Base-by-base conservation (phyloP, 805 yeast genomes). In the Candida boleticola region DNA sequence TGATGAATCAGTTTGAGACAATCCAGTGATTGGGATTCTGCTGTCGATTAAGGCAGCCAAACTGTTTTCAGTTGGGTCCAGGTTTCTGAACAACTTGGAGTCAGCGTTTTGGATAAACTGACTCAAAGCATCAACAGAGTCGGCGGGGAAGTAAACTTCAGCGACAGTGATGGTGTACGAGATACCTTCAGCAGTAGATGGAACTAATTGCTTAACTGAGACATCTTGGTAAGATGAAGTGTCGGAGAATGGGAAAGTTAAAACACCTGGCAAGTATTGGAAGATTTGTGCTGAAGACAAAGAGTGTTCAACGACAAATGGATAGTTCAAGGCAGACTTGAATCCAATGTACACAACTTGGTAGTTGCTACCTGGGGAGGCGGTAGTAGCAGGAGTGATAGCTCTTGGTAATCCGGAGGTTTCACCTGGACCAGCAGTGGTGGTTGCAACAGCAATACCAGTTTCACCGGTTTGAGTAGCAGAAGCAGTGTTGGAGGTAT, bases 101-200 rank as follows among this genome's bases (percentile, higher is more conserved):
- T 67, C 52, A 0, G 71, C 49, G 43, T 80, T 64, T 39, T 68
- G 63, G 33, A 92, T 61, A 29, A 71, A 61, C 14, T 62, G 62
- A 44, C 77, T 77, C 48, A 92, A 69, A 0, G 66, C 58, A 1
- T 60, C 52, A 14, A 86, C 74, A 23, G 74, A 63, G 10, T 62
- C 59, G 9, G 65, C 59, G 18, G 96, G 96, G 67, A 89, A 84
- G 59, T 85, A 89, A 42, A 88, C 84, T 59, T 85, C 85, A 5
- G 97, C 98, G 46, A 90, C 86, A 0, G 97, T 85, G 42, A 87
- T 87, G 46, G 89, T 76, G 61, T 88, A 92, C 35, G 62, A 49
- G 42, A 68, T 55, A 23, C 67, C 73, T 11, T 49, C 43, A 2
- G 87, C 76, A 14, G 82, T 73, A 57, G 81, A 85, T 29, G 98